Evolutionary conservation across 768 basidiomycete genomes (phyloP).

Genomic region (Auricularia sp.): DNA sequence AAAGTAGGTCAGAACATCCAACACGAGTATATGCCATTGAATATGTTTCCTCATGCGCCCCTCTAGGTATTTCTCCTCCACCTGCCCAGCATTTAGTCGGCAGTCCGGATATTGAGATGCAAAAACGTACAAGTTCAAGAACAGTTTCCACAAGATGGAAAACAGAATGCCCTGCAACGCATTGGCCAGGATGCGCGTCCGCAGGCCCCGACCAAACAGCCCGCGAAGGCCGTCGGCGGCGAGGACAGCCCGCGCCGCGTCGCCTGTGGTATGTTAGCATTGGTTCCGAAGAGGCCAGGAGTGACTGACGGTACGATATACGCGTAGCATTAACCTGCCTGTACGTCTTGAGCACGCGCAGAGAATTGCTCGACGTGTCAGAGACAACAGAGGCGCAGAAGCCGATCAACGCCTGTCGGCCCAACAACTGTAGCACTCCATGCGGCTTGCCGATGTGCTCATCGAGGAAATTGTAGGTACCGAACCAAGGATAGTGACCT

Average conservation of each 20-base stretch:
- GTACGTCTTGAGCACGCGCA: conserved; percentile 93
- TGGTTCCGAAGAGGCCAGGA: neutral
- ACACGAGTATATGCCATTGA: too few species aligned
- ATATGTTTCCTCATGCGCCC: too few species aligned
- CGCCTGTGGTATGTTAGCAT: conserved; percentile 19
- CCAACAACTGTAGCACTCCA: conserved; percentile 46
- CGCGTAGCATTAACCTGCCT: conserved; percentile 78
- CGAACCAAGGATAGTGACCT: conserved; percentile 54
- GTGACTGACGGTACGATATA: conserved; percentile 52
- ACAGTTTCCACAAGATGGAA: conserved; percentile 81
- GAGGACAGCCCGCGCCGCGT: conserved; percentile 70
- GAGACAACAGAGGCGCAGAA: conserved; percentile 79
- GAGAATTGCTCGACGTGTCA: conserved; percentile 78
- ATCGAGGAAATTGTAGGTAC: conserved; percentile 75
- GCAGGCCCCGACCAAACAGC: conserved; percentile 80
- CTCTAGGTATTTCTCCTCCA: neutral
- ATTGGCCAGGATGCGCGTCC: conserved; percentile 83
- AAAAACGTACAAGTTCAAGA: conserved; percentile 70
- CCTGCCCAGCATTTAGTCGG: neutral
- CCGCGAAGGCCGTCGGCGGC: conserved; percentile 66
- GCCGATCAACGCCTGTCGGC: conserved; percentile 83
- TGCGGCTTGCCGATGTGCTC: conserved; percentile 47
- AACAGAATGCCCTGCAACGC: conserved; percentile 90
- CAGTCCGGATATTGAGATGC: neutral
- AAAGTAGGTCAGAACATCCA: too few species aligned